These are phyloP conservation scores for Oligophagozyma castellii DNA, from an alignment of 1,139 yeast genomes.

Conservation along the genomic window DNA sequence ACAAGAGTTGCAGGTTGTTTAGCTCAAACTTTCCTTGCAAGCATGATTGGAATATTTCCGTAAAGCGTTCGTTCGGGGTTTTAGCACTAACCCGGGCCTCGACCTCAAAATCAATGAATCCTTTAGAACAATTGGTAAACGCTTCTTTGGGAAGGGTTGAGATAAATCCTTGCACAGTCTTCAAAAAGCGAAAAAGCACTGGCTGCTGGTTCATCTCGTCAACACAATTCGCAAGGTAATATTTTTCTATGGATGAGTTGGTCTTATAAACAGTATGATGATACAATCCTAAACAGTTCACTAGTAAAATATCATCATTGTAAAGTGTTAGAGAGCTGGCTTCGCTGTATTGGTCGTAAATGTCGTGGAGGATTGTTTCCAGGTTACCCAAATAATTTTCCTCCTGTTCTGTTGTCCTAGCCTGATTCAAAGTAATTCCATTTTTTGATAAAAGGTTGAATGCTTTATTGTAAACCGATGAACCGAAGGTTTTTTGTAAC, in stretches of 20 bases:
- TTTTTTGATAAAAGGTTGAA: constrained; percentile 16
- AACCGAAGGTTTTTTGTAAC: constrained; percentile 15
- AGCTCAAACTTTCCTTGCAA: constrained; percentile 24
- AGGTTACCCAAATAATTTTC: constrained; percentile 19
- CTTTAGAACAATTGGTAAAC: not conserved
- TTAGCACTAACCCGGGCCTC: constrained; percentile 9
- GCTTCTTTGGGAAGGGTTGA: not conserved
- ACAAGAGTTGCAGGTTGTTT: constrained; percentile 19
- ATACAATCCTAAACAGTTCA: constrained; percentile 16
- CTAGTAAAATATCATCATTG: constrained; percentile 16
- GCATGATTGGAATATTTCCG: constrained; percentile 25
- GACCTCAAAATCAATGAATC: not conserved
- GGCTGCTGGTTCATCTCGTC: constrained; percentile 2
- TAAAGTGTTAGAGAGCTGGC: constrained; percentile 30
- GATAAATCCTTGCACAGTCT: not conserved
- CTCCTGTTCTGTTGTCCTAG: no score
- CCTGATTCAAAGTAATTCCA: constrained; percentile 10
- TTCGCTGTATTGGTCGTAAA: constrained; percentile 45
- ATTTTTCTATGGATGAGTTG: constrained; percentile 17
- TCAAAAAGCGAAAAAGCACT: not conserved
- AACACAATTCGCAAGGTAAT: constrained; percentile 11
- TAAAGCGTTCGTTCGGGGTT: constrained; percentile 19
- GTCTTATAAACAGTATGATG: constrained; percentile 19
- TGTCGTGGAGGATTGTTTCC: constrained; percentile 34
- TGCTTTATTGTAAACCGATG: constrained; percentile 13